Percentiles rank a stretch among this genome's conserved stretches.
phyloP scores from a whole-genome alignment of 257 asterid genomes.

The Solanum peruvianum region DNA sequence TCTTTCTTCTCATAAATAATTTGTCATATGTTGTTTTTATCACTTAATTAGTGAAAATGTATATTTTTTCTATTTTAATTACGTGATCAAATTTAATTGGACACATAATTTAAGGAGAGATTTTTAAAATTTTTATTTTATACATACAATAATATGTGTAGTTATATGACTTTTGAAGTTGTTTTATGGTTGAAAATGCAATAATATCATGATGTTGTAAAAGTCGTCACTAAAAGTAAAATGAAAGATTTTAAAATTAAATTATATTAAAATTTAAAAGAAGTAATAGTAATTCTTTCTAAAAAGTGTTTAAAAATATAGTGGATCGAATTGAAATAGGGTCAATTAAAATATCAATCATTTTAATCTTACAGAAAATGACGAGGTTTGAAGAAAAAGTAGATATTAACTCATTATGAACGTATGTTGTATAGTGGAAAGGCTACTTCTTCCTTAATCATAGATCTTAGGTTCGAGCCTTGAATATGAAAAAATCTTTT shows the following conservation, averaged over 20 bases:
- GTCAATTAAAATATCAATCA: background rate
- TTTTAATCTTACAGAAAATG: background rate
- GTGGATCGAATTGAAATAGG: background rate
- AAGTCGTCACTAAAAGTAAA: background rate
- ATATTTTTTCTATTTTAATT: too few species aligned
- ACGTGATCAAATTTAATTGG: background rate
- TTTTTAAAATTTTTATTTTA: too few species aligned
- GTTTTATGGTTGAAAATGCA: background rate
- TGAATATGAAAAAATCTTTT: accelerated
- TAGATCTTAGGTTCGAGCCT: background rate
- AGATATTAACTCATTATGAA: too few species aligned
- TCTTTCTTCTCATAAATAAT: too few species aligned
- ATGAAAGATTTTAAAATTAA: too few species aligned
- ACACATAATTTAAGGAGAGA: background rate
- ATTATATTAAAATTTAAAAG: too few species aligned
- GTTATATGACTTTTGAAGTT: background rate
- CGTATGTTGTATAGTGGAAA: background rate
- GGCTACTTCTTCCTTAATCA: too few species aligned
- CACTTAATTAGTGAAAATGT: background rate
- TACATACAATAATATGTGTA: background rate
- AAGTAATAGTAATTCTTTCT: background rate
- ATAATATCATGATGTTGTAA: background rate
- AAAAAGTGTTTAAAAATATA: background rate
- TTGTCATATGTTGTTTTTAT: background rate
- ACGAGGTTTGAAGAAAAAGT: background rate